These are phyloP conservation scores for Leishmania turanica DNA, from an alignment of 208 protist genomes.

Conservation along the genomic window DNA sequence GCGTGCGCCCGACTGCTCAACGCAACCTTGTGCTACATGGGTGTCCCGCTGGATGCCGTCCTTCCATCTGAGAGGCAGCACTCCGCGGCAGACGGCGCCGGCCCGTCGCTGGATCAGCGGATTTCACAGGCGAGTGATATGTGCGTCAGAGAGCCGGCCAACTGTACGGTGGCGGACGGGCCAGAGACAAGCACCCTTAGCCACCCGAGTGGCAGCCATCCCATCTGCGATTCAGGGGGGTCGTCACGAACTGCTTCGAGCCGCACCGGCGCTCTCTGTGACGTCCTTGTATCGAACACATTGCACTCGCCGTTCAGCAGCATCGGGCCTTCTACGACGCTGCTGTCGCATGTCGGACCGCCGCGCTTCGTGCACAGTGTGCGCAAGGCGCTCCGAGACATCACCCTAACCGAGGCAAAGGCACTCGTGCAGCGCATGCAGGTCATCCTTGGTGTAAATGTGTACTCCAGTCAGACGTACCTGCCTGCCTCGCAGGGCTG, in stretches of 20 bases:
- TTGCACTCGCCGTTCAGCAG: conserved; percentile 10
- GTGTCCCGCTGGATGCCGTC: conserved; percentile 26
- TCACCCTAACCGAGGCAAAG: conserved; percentile 76
- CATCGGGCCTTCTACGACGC: not conserved
- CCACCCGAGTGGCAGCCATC: not conserved
- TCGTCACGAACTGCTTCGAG: not conserved
- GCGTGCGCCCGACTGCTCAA: conserved; percentile 57
- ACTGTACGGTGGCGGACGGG: not conserved
- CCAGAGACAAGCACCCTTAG: not conserved
- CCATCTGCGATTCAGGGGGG: not conserved
- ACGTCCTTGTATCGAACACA: not conserved
- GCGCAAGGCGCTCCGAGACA: conserved; percentile 58
- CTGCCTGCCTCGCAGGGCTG: conserved; percentile 73
- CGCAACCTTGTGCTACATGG: conserved; percentile 61
- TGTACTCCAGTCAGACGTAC: conserved; percentile 66
- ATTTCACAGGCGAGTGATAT: not conserved
- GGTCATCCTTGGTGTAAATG: conserved; percentile 56
- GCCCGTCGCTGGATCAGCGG: not conserved
- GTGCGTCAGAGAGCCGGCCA: not conserved
- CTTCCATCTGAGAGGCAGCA: not conserved
- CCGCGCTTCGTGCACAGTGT: conserved; percentile 64
- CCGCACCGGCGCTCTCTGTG: not conserved
- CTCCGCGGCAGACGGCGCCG: not conserved
- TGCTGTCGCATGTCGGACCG: conserved; percentile 6
- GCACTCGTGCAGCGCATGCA: conserved; percentile 49